Conservation (phyloP, 2,329 filamentous ascomycete genomes). For the Fusarium solani-melongenae region DNA sequence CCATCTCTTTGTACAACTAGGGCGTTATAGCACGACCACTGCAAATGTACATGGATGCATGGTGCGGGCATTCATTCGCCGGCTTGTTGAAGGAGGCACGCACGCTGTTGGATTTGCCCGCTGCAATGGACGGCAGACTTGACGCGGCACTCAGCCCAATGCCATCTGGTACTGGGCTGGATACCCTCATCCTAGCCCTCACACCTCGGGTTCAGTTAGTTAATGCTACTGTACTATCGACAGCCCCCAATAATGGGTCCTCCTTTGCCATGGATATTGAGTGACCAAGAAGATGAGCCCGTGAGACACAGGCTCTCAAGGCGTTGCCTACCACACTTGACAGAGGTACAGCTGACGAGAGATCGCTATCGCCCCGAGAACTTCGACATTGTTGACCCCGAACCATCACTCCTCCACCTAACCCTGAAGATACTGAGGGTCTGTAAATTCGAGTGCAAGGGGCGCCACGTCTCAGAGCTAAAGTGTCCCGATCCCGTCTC, state of each 20-base stretch:
- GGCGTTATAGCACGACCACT: neutral
- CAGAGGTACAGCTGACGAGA: neutral
- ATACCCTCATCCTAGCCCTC: neutral
- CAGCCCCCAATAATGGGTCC: accelerated
- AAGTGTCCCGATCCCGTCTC: neutral
- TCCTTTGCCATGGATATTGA: neutral
- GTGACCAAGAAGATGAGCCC: neutral
- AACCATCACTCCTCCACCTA: conserved; percentile 4
- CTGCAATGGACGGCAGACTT: neutral
- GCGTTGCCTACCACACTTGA: neutral
- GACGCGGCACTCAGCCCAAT: neutral
- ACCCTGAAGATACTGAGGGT: conserved; percentile 2
- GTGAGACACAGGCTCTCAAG: neutral
- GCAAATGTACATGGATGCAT: neutral
- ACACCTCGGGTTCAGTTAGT: conserved; percentile 1
- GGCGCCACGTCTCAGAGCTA: neutral
- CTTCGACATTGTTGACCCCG: neutral
- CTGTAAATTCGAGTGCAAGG: neutral
- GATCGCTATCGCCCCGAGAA: accelerated
- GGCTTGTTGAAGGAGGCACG: neutral
- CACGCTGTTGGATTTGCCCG: neutral
- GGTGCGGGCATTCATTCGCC: neutral
- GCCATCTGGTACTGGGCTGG: neutral
- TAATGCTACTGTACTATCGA: neutral
- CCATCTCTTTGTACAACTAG: neutral